Evolutionary conservation across 352 stramenopile species (phyloP), one percentile per base, ranked within the genome.

Genomic region (Globisporangium ultimum): DNA sequence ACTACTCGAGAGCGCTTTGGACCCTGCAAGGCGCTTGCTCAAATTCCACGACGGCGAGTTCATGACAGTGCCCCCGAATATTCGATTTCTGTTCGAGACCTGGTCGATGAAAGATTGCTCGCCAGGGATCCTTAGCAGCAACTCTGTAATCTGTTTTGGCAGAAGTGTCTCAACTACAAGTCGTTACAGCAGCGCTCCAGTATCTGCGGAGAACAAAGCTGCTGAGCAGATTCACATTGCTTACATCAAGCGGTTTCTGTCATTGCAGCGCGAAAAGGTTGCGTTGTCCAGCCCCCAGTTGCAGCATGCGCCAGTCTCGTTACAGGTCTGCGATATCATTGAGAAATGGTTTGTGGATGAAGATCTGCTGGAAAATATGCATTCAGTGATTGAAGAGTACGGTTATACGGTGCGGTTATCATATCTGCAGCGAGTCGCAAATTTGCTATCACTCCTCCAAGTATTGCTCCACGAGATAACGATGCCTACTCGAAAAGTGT

Each of bases 41-140:
- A 48, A 53, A 10, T 82, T 86, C 18, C 17, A 72, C 15, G 70
- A 80, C 36, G 71, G 75, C 4, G 73, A 76, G 46, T 78, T 82
- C 55, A 84, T 88, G 74, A 86, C 74, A 0, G 41, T 86, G 1
- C 78, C 82, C 1, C 76, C 80, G 2, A 88, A 89, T 21, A 22
- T 93, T 14, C 79, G 71, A 0, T 74, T 93, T 22, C 1, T 86
- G 0, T 90, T 91, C 32, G 84, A 93, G 55, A 70, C 76, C 0
- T 47, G 81, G 11, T 60, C 66, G 2, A 55, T 88, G 20, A 40
- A 55, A 0, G 32, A 79, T 40, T 76, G 67, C 0, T 78, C 73
- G 2, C 76, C 78, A 0, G 58, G 21, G 9, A 58, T 82, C 21
- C 41, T 84, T 7, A 45, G 68, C 4, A 48, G 59, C 24, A 77